phyloP scores from a whole-genome alignment of 139 green algal genomes.

The Chlamydomonas eustigma region DNA sequence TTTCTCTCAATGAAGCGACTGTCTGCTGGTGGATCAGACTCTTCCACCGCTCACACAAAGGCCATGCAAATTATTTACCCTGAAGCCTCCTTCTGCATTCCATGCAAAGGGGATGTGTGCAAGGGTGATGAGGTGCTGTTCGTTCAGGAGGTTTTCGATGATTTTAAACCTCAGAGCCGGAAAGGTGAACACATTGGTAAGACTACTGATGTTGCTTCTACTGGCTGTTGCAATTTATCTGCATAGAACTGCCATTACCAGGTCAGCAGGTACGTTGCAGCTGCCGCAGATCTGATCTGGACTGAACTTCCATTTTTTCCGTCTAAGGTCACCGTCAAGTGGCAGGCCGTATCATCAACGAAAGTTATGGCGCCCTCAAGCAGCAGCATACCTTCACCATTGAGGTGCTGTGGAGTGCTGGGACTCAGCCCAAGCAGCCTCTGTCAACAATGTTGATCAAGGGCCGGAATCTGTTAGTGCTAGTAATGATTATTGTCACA shows the following conservation, averaged over 20 bases:
- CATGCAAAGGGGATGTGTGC: neutral
- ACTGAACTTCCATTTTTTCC: neutral
- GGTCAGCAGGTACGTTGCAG: no score
- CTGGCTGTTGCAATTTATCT: no score
- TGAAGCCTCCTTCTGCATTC: neutral
- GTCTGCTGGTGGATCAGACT: no score
- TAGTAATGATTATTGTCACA: no score
- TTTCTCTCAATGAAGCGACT: no score
- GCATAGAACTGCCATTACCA: no score
- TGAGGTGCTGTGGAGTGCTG: neutral
- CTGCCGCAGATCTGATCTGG: no score
- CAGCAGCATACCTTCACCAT: neutral
- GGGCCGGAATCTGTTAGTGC: neutral
- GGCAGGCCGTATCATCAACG: neutral
- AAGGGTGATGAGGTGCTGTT: neutral
- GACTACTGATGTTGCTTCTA: no score
- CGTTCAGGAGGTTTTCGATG: neutral
- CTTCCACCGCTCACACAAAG: no score
- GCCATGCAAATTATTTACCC: no score
- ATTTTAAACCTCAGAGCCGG: no score
- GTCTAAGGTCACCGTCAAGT: neutral
- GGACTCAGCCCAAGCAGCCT: neutral
- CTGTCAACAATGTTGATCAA: neutral
- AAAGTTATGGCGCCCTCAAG: neutral
- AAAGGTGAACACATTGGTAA: no score